Evolutionary conservation across 169 alveolate species (phyloP).

Genomic region (Perkinsus marinus): DNA sequence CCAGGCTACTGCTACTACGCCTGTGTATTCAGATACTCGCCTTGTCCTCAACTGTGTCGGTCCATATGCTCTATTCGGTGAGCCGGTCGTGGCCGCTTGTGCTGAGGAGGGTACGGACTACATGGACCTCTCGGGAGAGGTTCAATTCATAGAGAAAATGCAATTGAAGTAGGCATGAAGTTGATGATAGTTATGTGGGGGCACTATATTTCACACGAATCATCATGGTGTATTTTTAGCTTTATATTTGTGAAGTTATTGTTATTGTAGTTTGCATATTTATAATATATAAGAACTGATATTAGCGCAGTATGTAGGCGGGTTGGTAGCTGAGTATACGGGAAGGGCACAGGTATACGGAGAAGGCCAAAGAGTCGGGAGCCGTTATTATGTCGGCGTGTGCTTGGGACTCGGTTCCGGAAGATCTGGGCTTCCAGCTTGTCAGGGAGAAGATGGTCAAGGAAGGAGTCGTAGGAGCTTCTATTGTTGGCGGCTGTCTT

Average conservation of each 20-base stretch:
- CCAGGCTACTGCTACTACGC: too few relatives aligned
- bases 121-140: neutral
- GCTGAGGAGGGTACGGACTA: neutral
- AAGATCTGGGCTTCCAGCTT: neutral
- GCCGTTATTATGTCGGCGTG: neutral
- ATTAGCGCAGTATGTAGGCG: too few relatives aligned
- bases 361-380: neutral
- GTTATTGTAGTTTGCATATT: too few relatives aligned
- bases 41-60: neutral
- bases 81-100: neutral
- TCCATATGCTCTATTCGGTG: neutral
- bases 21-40: neutral
- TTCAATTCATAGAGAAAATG: neutral
- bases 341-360: neutral
- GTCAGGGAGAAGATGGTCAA: neutral
- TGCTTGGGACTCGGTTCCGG: neutral
- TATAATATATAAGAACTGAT: too few relatives aligned
- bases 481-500: neutral
- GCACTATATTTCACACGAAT: too few relatives aligned
- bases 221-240: too few relatives aligned
- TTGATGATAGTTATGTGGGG: neutral
- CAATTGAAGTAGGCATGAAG: neutral
- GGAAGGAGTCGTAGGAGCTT: neutral
- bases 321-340: too few relatives aligned
- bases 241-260: too few relatives aligned